These are phyloP conservation scores for Penicillium decumbens DNA, from an alignment of 2,329 filamentous ascomycete genomes.

Conservation along the genomic window DNA sequence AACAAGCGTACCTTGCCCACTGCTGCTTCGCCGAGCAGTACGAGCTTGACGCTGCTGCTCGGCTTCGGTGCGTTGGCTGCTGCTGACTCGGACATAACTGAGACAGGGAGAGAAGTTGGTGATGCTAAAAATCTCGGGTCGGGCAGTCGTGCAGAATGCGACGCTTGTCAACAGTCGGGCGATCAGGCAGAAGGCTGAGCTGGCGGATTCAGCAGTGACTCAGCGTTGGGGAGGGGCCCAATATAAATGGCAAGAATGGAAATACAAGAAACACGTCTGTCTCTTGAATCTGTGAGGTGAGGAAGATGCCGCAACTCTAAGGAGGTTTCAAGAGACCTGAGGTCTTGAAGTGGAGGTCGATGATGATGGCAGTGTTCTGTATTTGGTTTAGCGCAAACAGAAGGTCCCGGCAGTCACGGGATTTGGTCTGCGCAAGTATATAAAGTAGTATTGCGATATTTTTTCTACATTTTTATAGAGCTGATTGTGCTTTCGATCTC, in stretches of 20 bases:
- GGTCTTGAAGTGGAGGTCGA: slow-evolving; percentile 19
- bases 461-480: background rate
- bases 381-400: slow-evolving; percentile 25
- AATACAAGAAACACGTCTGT: slow-evolving; percentile 7
- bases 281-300: background rate
- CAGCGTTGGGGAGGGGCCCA: slow-evolving; percentile 17
- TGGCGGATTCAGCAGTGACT: slow-evolving; percentile 21
- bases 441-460: background rate
- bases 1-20: slow-evolving; percentile 77
- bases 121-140: slow-evolving; percentile 13
- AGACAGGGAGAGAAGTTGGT: slow-evolving; percentile 2
- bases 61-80: slow-evolving; percentile 71
- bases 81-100: slow-evolving; percentile 66
- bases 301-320: slow-evolving; percentile 6
- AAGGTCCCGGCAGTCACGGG: slow-evolving; percentile 28
- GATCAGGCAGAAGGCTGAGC: slow-evolving; percentile 26
- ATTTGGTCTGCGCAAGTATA: slow-evolving; percentile 3
- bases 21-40: slow-evolving; percentile 92
- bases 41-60: slow-evolving; percentile 99
- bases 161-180: slow-evolving; percentile 18
- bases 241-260: slow-evolving; percentile 17
- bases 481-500: background rate
- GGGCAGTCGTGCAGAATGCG: slow-evolving; percentile 30
- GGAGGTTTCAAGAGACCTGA: slow-evolving; percentile 1
- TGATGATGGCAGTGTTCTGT: slow-evolving; percentile 25